Percentiles rank a stretch among this genome's conserved stretches.
These are phyloP conservation scores for Abrus precatorius DNA, from an alignment of 306 rosid species.

Conservation along the genomic window DNA sequence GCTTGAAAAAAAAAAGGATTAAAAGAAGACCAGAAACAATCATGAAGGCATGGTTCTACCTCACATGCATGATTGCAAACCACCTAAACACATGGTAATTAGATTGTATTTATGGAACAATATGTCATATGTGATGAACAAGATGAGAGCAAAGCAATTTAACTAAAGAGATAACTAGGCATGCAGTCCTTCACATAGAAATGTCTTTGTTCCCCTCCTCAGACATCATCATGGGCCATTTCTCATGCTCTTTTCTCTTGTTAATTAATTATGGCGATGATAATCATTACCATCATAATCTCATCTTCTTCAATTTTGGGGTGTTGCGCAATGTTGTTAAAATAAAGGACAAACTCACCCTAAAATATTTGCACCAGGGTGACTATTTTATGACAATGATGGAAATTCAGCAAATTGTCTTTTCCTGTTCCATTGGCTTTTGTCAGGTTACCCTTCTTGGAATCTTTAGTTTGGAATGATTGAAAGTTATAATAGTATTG, in stretches of 20 bases:
- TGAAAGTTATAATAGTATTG: conserved; percentile 10
- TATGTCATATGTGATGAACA: conserved; percentile 37
- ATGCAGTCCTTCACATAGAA: conserved; percentile 66
- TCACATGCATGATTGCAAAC: conserved; percentile 47
- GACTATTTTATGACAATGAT: conserved; percentile 34
- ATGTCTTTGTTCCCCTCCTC: conserved; percentile 60
- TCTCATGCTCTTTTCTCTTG: conserved; percentile 54
- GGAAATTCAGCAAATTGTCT: conserved; percentile 23
- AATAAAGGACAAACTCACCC: conserved; percentile 63
- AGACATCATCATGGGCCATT: conserved; percentile 69
- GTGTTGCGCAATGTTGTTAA: conserved; percentile 63
- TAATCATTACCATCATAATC: conserved; percentile 59
- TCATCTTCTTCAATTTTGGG: conserved; percentile 62
- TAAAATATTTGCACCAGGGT: conserved; percentile 55
- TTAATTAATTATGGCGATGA: conserved; percentile 43
- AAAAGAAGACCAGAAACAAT: not conserved
- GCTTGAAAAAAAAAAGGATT: too few species aligned
- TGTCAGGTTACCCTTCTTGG: conserved; percentile 6
- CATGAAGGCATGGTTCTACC: conserved; percentile 43
- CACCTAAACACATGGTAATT: conserved; percentile 37
- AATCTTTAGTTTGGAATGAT: conserved; percentile 14
- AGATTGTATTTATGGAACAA: conserved; percentile 28
- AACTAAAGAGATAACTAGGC: conserved; percentile 55
- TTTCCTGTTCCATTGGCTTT: conserved; percentile 36
- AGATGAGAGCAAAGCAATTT: conserved; percentile 30